Evolutionary conservation across 1,284 basidiomycete species (phyloP), one percentile per base, ranked within the genome.

Genomic region (Apiotrichum veenhuisii): DNA sequence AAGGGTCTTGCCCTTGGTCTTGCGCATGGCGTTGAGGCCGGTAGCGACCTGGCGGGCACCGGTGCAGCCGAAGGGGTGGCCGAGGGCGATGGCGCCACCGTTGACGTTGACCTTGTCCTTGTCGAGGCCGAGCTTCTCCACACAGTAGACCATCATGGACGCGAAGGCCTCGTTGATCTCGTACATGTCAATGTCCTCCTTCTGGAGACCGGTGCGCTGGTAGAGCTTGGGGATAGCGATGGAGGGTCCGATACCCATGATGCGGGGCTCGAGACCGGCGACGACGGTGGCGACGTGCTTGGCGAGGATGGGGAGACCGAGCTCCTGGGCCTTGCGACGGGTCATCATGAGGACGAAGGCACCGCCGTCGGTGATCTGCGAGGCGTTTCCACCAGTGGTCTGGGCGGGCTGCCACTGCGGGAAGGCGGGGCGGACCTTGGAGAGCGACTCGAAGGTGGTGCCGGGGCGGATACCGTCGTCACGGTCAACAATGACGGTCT

Each of bases 361-460:
- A 22, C 92, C 93, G 59, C 93, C 93, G 68, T 97, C 93, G 34
- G 89, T 91, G 50, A 96, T 84, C 74, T 94, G 92, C n/a, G 87
- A 91, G 1, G 91, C 89, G 75, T 91, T 94, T 26, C 52, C 52
- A 7, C 45, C 45, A 11, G 45, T 48, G 27, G 52, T 54, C 38
- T 34, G 47, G 1, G 91, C 94, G 23, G 82, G 78, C 5, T 92
- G 92, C 40, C 84, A 48, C 46, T 48, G 46, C 12, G 37, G 76
- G 77, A 96, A 96, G 14, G 89, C 87, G 12, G 92, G 89, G 80
- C 92, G 94, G 63, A 95, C 82, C 81, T 91, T 94, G 47, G 78
- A 75, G 55, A 96, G 80, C 64, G 83, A 85, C 80, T 90, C 87
- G 47, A 82, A 80, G 0, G 91, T 95, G 56, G 94, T 89, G 58